phyloP scores from a whole-genome alignment of 495 filamentous ascomycete species.

The Geopyxis carbonaria region DNA sequence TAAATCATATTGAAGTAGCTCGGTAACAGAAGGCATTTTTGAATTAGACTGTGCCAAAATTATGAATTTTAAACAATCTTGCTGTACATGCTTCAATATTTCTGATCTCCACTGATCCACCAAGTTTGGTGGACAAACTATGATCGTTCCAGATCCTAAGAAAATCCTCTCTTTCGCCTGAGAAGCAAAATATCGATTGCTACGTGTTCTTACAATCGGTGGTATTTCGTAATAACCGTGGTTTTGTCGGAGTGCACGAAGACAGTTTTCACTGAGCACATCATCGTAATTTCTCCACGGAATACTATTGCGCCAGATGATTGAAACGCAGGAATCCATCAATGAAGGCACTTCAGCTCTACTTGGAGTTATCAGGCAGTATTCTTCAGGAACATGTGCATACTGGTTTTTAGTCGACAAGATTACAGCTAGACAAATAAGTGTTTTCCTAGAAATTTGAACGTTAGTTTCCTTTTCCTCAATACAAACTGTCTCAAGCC shows the following conservation, averaged over 20 bases:
- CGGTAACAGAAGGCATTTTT: conserved; percentile 38
- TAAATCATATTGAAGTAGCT: conserved; percentile 56
- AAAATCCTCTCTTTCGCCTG: conserved; percentile 32
- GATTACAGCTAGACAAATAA: conserved; percentile 71
- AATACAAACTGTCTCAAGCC: too few relatives aligned
- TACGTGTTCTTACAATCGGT: conserved; percentile 30
- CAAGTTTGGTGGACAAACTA: conserved; percentile 52
- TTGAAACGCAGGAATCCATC: conserved; percentile 30
- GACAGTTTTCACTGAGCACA: conserved; percentile 30
- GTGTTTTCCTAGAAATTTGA: conserved; percentile 72
- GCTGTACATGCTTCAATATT: conserved; percentile 49
- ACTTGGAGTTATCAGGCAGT: conserved; percentile 26
- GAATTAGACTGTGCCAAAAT: conserved; percentile 35
- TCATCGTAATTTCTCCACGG: conserved; percentile 41
- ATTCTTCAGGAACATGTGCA: conserved; percentile 45
- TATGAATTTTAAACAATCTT: conserved; percentile 42
- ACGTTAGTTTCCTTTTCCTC: too few relatives aligned
- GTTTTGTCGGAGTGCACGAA: conserved; percentile 37
- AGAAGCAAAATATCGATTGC: conserved; percentile 9
- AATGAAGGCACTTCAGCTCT: conserved; percentile 36
- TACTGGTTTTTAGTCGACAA: conserved; percentile 60
- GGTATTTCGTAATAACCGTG: conserved; percentile 39
- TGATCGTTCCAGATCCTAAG: conserved; percentile 50
- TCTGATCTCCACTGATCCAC: conserved; percentile 53
- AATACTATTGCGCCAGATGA: conserved; percentile 43